phyloP scores from a whole-genome alignment of 2,329 filamentous ascomycete genomes.

The Cyphellophora attinorum region DNA sequence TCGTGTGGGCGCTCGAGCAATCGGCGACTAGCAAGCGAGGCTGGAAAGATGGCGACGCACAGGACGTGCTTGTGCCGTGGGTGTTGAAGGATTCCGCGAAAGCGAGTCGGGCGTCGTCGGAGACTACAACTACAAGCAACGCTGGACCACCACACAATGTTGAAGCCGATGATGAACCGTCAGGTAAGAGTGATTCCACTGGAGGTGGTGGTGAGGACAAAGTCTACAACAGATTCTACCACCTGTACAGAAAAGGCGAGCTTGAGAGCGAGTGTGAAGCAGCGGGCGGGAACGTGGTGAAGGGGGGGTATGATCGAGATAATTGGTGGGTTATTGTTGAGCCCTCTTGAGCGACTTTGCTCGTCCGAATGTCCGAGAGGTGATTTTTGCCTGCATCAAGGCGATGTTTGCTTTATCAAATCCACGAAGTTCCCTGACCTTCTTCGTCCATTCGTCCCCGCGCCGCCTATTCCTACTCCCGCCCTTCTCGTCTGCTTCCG shows the following conservation, averaged over 20 bases:
- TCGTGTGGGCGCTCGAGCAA: conserved; percentile 95
- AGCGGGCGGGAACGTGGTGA: conserved; percentile 66
- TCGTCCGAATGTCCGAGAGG: too few species aligned
- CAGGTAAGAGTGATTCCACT: background rate
- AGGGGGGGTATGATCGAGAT: conserved; percentile 87
- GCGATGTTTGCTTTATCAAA: too few species aligned
- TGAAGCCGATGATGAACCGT: background rate
- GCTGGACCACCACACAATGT: background rate
- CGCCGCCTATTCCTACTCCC: too few species aligned
- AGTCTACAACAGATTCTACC: conserved; percentile 85
- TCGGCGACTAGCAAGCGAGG: conserved; percentile 72
- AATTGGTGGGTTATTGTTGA: conserved; percentile 72
- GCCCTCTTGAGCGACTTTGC: too few species aligned
- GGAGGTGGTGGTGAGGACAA: conserved; percentile 12
- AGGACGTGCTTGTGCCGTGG: conserved; percentile 96
- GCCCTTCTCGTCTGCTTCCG: too few species aligned
- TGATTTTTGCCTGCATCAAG: too few species aligned
- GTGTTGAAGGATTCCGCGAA: conserved; percentile 48
- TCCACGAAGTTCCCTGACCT: too few species aligned
- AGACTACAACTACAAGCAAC: background rate
- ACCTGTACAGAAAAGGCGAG: conserved; percentile 80
- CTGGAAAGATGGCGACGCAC: conserved; percentile 73
- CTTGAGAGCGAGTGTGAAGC: conserved; percentile 67
- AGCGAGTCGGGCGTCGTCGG: background rate
- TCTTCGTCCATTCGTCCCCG: too few species aligned